phyloP scores from a whole-genome alignment of 2,329 filamentous ascomycete genomes.

The Curvularia sp. region DNA sequence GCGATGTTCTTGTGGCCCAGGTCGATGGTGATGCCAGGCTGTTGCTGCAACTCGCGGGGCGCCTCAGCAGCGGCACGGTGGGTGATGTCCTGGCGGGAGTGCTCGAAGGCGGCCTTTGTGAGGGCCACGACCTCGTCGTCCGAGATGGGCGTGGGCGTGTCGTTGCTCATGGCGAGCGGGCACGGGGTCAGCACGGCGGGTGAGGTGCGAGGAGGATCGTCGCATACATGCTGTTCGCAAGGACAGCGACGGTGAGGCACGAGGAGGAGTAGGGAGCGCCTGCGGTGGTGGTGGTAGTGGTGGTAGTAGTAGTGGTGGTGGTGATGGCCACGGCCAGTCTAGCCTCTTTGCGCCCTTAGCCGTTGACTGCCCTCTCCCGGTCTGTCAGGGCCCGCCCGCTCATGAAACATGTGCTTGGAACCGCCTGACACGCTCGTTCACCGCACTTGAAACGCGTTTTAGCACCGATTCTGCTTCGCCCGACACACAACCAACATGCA shows the following conservation, averaged over 20 bases:
- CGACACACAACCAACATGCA: neutral
- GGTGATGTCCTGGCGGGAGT: slow-evolving; percentile 70
- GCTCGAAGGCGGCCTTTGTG: slow-evolving; percentile 71
- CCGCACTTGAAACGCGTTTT: slow-evolving; percentile 13
- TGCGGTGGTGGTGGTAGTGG: neutral
- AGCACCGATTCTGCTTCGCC: slow-evolving; percentile 1
- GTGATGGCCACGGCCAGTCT: slow-evolving; percentile 4
- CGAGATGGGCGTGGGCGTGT: slow-evolving; percentile 58
- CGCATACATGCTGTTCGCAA: slow-evolving; percentile 20
- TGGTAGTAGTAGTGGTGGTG: neutral
- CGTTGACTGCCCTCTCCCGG: neutral
- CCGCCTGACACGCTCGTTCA: slow-evolving; percentile 17
- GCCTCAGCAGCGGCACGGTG: slow-evolving; percentile 60
- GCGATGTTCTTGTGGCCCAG: slow-evolving; percentile 77
- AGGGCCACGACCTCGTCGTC: slow-evolving; percentile 70
- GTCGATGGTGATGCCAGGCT: slow-evolving; percentile 79
- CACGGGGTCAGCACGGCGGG: slow-evolving; percentile 18
- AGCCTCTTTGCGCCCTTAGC: slow-evolving; percentile 15
- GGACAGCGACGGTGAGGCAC: slow-evolving; percentile 9
- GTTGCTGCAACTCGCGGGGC: slow-evolving; percentile 62
- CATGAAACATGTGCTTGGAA: slow-evolving; percentile 23
- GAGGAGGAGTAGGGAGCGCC: neutral
- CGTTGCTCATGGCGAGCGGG: slow-evolving; percentile 50
- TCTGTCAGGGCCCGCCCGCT: slow-evolving; percentile 21
- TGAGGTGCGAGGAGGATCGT: neutral